A percentile compares a stretch with the other conserved stretches of the same genome.
phyloP scores from a whole-genome alignment of 1,284 basidiomycete species.

The Uromyces viciae-fabae region DNA sequence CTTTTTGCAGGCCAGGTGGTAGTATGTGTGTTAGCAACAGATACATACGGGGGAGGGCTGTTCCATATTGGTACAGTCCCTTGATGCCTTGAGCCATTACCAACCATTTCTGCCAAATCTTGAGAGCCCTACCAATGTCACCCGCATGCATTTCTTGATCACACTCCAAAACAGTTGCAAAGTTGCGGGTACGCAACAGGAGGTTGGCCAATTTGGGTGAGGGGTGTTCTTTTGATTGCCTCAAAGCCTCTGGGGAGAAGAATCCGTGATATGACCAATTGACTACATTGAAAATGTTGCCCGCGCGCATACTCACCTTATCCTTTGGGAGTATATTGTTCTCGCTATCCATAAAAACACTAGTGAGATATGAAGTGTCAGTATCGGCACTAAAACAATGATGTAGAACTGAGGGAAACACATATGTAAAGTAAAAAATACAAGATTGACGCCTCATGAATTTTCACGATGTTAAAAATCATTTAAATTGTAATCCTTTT shows the following conservation, averaged over 20 bases:
- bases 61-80: background rate
- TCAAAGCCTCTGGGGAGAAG: background rate
- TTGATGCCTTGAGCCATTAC: slow-evolving; percentile 27
- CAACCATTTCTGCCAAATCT: slow-evolving; percentile 1
- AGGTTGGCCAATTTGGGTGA: background rate
- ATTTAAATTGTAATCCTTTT: background rate
- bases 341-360: no score
- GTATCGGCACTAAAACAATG: no score
- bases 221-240: background rate
- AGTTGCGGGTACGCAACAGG: background rate
- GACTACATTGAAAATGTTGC: no score
- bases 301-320: no score
- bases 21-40: background rate
- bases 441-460: background rate
- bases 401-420: background rate
- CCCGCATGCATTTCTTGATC: background rate
- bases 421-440: background rate
- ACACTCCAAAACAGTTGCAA: background rate
- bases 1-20: background rate
- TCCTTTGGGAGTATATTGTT: no score
- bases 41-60: background rate
- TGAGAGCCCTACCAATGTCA: background rate
- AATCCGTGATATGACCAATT: no score
- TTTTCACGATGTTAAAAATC: background rate
- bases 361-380: no score